phyloP scores from a whole-genome alignment of 805 yeast genomes.

The Komagataella pseudopastoris region DNA sequence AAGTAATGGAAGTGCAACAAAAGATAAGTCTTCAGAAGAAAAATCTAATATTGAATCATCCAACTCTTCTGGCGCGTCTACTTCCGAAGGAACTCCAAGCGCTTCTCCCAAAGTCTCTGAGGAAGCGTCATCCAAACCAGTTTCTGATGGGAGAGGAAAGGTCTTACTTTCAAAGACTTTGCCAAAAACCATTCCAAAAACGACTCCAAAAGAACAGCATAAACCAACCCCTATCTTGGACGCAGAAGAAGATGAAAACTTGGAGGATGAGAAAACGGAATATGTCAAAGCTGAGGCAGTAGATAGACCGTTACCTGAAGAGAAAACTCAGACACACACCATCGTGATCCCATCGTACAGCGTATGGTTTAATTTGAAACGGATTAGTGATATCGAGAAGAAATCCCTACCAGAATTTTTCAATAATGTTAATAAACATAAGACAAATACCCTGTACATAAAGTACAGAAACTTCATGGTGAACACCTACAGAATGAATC shows the following conservation, averaged over 20 bases:
- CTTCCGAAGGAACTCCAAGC: not conserved
- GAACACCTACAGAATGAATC: constrained; percentile 77
- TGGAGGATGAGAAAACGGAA: not conserved
- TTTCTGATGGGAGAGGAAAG: not conserved
- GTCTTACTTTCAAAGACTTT: not conserved
- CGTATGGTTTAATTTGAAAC: constrained; percentile 68
- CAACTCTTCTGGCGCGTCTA: not conserved
- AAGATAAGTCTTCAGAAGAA: not conserved
- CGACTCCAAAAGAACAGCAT: not conserved
- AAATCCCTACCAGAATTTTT: constrained; percentile 85
- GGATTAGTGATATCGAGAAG: constrained; percentile 64
- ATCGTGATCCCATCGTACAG: constrained; percentile 82
- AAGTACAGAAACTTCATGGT: constrained; percentile 83
- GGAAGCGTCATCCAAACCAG: not conserved
- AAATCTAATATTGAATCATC: not conserved
- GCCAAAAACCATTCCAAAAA: not conserved
- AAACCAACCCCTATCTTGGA: not conserved
- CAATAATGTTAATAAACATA: constrained; percentile 42
- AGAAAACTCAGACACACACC: constrained; percentile 55
- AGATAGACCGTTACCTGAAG: constrained; percentile 5
- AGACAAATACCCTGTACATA: constrained; percentile 70
- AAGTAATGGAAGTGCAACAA: not conserved
- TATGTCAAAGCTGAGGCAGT: not conserved
- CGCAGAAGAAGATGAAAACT: not conserved
- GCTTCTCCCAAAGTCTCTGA: not conserved